Evolutionary conservation across 2,329 filamentous ascomycete species (phyloP), one percentile per base, ranked within the genome.

Genomic region (Trichoderma arundinaceum): DNA sequence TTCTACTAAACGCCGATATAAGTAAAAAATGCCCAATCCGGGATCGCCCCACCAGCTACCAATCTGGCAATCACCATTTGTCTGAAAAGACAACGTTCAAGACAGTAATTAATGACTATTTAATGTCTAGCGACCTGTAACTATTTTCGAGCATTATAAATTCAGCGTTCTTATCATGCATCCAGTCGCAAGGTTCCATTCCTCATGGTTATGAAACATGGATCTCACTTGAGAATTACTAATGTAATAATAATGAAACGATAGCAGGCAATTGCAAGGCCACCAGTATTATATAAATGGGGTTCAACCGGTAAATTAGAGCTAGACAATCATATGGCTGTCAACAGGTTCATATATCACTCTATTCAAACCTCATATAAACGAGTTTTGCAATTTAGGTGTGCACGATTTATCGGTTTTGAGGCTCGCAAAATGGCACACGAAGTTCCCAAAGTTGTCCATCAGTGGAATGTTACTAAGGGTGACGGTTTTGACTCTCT

Each of bases 61-160:
- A n/a, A 7, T 33, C 39, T 35, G 17, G 32, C 10, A 38, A 4
- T 22, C 44, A 4, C 7, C 19, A 43, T 62, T 52, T 52, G 48
- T 62, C 48, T n/a, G 13, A 51, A 22, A 44, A 53, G 59, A 53
- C 59, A 44, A 46, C 22, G 28, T 38, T n/a, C 2, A 41, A 44
- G 46, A 53, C 28, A 62, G 59, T 43, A 62, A 44, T 44, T 22
- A 53, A 12, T 35, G 9, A 19, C 58, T 7, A n/a, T 43, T 33
- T 13, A 44, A 49, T 41, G 19, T 32, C 12, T 22, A 22, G 35
- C 28, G 22, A 2, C 48, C 28, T 44, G 7, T 38, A 7, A 17
- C 12, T 1, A 10, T 33, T 49, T 28, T 2, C 2, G 2, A 33
- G 4, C 8, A 52, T 61, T 43, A 43, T 35, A 41, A 52, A 52